A percentile compares a stretch with the other conserved stretches of the same genome.
phyloP scores from a whole-genome alignment of 768 basidiomycete genomes.

The Coprinopsis marcescibilis region DNA sequence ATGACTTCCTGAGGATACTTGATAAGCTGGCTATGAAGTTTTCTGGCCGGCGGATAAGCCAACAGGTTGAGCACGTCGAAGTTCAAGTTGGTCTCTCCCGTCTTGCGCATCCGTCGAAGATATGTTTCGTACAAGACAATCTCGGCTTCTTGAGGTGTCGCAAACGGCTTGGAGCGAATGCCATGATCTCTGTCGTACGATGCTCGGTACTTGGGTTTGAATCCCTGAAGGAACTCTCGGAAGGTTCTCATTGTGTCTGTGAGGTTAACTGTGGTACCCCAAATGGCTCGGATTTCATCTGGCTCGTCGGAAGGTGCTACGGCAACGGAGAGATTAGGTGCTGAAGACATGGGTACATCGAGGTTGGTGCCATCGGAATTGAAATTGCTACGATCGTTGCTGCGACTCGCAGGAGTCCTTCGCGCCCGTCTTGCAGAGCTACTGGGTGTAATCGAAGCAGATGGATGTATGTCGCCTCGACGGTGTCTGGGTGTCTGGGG shows the following conservation, averaged over 20 bases:
- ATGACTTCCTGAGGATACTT: slow-evolving; percentile 98
- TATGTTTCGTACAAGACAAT: slow-evolving; percentile 73
- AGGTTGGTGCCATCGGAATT: slow-evolving; percentile 57
- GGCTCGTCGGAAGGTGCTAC: slow-evolving; percentile 63
- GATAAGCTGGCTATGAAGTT: slow-evolving; percentile 75
- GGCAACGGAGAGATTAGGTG: slow-evolving; percentile 52
- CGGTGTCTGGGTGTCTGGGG: slow-evolving; percentile 63
- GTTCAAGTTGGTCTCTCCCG: slow-evolving; percentile 91
- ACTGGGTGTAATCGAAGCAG: slow-evolving; percentile 51
- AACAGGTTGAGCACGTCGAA: slow-evolving; percentile 82
- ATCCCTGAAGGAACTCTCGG: slow-evolving; percentile 82
- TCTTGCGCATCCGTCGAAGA: slow-evolving; percentile 80
- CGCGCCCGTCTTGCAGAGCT: slow-evolving; percentile 35
- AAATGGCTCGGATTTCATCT: slow-evolving; percentile 86
- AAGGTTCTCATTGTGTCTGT: slow-evolving; percentile 89
- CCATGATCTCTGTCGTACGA: slow-evolving; percentile 64
- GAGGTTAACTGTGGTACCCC: slow-evolving; percentile 96
- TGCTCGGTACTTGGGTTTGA: slow-evolving; percentile 87
- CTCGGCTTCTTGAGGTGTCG: slow-evolving; percentile 64
- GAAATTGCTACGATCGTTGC: slow-evolving; percentile 35
- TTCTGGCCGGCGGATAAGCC: slow-evolving; percentile 80
- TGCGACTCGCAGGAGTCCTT: slow-evolving; percentile 23
- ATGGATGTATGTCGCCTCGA: slow-evolving; percentile 90
- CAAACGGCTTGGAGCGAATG: slow-evolving; percentile 40
- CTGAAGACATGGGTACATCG: slow-evolving; percentile 53